Base-by-base conservation (phyloP, 2,329 filamentous ascomycete genomes). In the Colletotrichum melonis region DNA sequence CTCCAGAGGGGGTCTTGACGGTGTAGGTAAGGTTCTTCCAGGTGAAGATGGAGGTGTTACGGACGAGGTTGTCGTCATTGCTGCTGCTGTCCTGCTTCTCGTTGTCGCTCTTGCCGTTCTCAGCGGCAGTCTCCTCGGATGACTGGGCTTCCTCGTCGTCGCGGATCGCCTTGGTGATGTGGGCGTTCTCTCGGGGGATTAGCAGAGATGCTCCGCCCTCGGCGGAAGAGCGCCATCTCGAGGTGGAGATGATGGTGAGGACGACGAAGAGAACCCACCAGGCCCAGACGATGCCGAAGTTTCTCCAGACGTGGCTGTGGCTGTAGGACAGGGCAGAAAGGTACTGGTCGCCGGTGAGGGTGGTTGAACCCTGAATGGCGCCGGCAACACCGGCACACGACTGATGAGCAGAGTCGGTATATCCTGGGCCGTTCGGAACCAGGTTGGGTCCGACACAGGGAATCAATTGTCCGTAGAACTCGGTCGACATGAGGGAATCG, bases 11-110 rank as follows among this genome's bases (percentile, higher is more conserved):
- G 0, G 89, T 91, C 75, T 90, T 88, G 72, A 95, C 92, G 0
- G 90, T 93, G 78, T 94, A 95, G 1, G 85, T 88, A 0, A 95
- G 87, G 71, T 94, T 88, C 78, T 92, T 92, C 92, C 93, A 95
- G 1, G 93, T 95, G 76, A 94, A 94, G 0, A 93, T 85, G 0
- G 90, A 92, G 0, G 88, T 92, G 79, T 93, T 93, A 30, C 88
- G 88, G 35, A 91, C 81, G 1, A 93, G 84, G 35, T 85, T 78
- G 28, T 78, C 82, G 63, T 75, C 72, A 82, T 81, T 24, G 81
- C 75, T 58, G 24, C 73, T 75, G 5, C 76, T 72, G 4, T 69
- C 74, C 5, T 54, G 74, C 38, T 76, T 59, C 14, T 77, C 75
- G 7, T 24, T 62, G 5, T 73, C 72, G 26, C 49, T 59, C 4